Percentiles rank a stretch among this genome's conserved stretches.
Conservation (phyloP, 2,329 filamentous ascomycete genomes). For the Alternaria sp. region DNA sequence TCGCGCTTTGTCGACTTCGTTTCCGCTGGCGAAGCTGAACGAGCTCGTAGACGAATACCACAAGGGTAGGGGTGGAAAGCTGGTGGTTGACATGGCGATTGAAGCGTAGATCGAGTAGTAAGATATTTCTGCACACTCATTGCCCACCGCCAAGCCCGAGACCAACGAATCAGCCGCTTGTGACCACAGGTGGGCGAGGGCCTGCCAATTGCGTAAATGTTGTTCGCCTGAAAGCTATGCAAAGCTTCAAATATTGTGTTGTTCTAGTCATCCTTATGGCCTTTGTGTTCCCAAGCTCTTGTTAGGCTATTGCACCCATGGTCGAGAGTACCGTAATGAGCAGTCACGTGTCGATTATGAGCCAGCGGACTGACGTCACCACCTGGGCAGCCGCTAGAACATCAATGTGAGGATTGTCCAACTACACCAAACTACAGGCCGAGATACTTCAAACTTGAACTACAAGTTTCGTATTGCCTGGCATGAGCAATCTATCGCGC, state of each 20-base stretch:
- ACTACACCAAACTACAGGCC: not conserved
- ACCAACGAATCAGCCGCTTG: not conserved
- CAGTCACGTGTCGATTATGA: not conserved
- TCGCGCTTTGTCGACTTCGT: conserved; percentile 46
- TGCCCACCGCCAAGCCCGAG: not conserved
- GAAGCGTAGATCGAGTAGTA: not conserved
- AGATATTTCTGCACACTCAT: too few species aligned
- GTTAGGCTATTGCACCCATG: not conserved
- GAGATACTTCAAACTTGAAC: not conserved
- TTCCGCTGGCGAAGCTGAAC: conserved; percentile 47
- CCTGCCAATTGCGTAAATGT: not conserved
- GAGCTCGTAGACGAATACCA: conserved; percentile 55
- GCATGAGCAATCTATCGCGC: not conserved
- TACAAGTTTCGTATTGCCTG: not conserved
- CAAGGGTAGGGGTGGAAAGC: conserved; percentile 53
- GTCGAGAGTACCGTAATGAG: not conserved
- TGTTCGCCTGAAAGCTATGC: not conserved
- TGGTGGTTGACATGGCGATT: conserved; percentile 52
- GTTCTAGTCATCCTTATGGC: not conserved
- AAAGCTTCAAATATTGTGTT: not conserved
- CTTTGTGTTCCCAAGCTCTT: not conserved
- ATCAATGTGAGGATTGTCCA: not conserved
- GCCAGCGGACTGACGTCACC: not conserved
- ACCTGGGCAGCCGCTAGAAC: not conserved
- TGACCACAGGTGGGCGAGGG: too few species aligned